Evolutionary conservation across 1,284 basidiomycete species (phyloP), one percentile per base, ranked within the genome.

Genomic region (Trichosporon coremiiforme): DNA sequence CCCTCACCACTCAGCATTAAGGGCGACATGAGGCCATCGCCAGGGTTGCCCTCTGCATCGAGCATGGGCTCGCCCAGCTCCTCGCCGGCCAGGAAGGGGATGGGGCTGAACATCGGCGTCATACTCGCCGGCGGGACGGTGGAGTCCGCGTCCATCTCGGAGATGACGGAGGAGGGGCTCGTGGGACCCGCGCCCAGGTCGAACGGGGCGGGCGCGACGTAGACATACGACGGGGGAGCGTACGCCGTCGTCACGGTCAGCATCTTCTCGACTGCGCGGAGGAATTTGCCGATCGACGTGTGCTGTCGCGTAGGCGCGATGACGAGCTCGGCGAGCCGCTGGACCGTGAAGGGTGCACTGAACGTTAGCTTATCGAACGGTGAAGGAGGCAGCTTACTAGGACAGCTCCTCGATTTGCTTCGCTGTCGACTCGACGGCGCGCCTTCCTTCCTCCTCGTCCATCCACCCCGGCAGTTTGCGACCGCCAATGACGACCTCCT

Each of bases 281-380:
- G 86, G 80, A 95, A 97, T 84, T 97, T 97, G 63, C 94, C 93
- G 5, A 93, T 84, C 31, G 88, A 87, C 53, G 86, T 89, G 85
- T 97, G 95, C 74, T 92, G 87, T 65, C 86, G 84, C 71, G 86
- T 86, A 2, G 94, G 94, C 38, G 87, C 82, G 7, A 90, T 75
- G 62, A 90, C 89, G n/a, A 98, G 88, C 79, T 97, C 94, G 76
- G 91, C 93, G 17, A 97, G 83, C 45, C 95, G 90, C 82, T 98
- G 95, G 66, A 97, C 90, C 4, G 95, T 96, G 83, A 97, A 98
- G 2, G 95, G 95, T 0, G 93, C 88, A 67, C 88, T 89, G 65
- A 88, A 2, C 25, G 53, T 60, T 33, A 41, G 47, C 17, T 38
- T 8, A 8, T 2, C 2, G 17, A 33, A 15, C 17, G 22, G 33